These are phyloP conservation scores for Chaetomidium leptoderma DNA, from an alignment of 495 filamentous ascomycete species.

Conservation along the genomic window DNA sequence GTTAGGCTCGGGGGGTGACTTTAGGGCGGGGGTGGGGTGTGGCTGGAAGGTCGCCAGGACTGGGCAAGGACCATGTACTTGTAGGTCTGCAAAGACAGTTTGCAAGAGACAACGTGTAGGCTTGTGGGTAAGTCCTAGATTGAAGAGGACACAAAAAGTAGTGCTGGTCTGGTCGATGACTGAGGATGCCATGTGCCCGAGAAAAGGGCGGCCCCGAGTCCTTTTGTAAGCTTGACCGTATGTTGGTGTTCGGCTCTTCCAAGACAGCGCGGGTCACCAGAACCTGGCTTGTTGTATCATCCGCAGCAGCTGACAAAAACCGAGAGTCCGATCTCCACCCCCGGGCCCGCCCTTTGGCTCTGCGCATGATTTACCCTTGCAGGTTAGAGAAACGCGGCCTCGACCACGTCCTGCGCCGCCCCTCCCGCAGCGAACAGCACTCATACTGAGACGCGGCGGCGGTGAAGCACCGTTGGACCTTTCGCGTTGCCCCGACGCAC, in stretches of 20 bases:
- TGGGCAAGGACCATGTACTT: slow-evolving; percentile 10
- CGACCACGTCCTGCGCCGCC: slow-evolving; percentile 18
- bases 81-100: not conserved
- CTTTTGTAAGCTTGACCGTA: slow-evolving; percentile 31
- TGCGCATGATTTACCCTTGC: slow-evolving; percentile 17
- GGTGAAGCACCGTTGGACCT: slow-evolving; percentile 14
- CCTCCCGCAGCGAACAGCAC: slow-evolving; percentile 10
- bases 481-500: not conserved
- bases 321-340: slow-evolving; percentile 24
- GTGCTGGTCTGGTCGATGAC: slow-evolving; percentile 7
- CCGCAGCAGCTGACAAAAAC: slow-evolving; percentile 35
- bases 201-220: slow-evolving; percentile 19
- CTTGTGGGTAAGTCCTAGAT: no score
- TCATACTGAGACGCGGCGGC: slow-evolving; percentile 16
- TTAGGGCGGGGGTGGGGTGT: slow-evolving; percentile 21
- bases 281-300: slow-evolving; percentile 28
- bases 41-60: not conserved
- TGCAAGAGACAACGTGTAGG: not conserved
- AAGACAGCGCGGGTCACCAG: slow-evolving; percentile 30
- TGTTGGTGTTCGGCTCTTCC: slow-evolving; percentile 28
- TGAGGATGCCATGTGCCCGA: slow-evolving; percentile 10
- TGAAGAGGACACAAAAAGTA: not conserved
- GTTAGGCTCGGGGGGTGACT: slow-evolving; percentile 15
- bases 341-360: slow-evolving; percentile 1
- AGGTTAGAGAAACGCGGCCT: slow-evolving; percentile 15